A percentile compares a stretch with the other conserved stretches of the same genome.
These are phyloP conservation scores for Cryphonectria nitschkei DNA, from an alignment of 2,329 filamentous ascomycete species.

Conservation along the genomic window DNA sequence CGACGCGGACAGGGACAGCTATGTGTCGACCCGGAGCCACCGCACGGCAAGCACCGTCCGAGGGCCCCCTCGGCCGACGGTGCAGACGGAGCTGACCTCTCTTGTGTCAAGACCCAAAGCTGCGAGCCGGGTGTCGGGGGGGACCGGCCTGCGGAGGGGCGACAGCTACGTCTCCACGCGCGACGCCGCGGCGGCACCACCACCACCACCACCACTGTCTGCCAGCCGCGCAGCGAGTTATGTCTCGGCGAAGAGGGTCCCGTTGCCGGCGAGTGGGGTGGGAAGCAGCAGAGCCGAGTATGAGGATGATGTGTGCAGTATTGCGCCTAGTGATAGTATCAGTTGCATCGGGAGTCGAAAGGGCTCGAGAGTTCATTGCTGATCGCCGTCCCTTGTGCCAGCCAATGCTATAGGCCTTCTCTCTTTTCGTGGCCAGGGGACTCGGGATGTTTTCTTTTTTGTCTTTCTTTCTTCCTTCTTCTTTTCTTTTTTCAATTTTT, in stretches of 20 bases:
- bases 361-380: constrained; percentile 36
- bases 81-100: constrained; percentile 30
- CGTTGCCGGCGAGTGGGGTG: constrained; percentile 46
- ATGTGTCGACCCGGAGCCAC: constrained; percentile 48
- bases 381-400: constrained; percentile 20
- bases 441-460: no score
- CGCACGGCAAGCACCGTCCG: constrained; percentile 43
- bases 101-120: constrained; percentile 36
- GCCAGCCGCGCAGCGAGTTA: constrained; percentile 32
- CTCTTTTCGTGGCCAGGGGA: neutral
- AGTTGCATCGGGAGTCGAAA: constrained; percentile 58
- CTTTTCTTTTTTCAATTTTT: no score
- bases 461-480: neutral
- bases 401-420: neutral
- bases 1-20: constrained; percentile 44
- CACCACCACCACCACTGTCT: constrained; percentile 1
- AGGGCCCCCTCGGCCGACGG: constrained; percentile 29
- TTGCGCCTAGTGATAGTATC: constrained; percentile 65
- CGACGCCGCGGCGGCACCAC: neutral
- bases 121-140: constrained; percentile 35
- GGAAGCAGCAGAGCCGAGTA: constrained; percentile 45
- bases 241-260: constrained; percentile 39
- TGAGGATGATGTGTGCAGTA: constrained; percentile 54
- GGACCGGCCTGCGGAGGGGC: constrained; percentile 30
- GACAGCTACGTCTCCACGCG: constrained; percentile 32